Conservation (phyloP, 2,329 filamentous ascomycete species). For the Pseudocercospora ulei region DNA sequence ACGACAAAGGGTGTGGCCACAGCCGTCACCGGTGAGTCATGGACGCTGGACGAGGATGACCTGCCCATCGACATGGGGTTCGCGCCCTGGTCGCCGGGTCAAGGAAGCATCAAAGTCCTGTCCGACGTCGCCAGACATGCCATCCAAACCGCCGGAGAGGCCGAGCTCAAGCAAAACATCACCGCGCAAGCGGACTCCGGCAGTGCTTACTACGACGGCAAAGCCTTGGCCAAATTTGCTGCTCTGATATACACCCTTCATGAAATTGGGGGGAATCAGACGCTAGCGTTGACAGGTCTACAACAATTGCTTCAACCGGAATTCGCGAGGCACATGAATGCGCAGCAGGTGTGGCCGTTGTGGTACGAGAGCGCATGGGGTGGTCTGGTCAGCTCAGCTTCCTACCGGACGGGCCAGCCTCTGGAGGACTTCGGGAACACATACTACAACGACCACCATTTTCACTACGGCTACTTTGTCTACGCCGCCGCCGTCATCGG, state of each 20-base stretch:
- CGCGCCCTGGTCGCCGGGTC: conserved; percentile 59
- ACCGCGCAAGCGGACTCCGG: conserved; percentile 60
- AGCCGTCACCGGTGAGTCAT: conserved; percentile 60
- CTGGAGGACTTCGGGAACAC: conserved; percentile 83
- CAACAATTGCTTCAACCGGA: conserved; percentile 40
- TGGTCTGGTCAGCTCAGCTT: conserved; percentile 66
- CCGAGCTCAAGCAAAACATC: conserved; percentile 68
- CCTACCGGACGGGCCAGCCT: conserved; percentile 64
- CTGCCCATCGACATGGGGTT: conserved; percentile 68
- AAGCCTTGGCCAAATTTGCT: conserved; percentile 39
- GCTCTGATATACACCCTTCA: conserved; percentile 41
- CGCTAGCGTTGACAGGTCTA: conserved; percentile 44
- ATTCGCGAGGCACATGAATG: conserved; percentile 42
- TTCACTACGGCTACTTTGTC: conserved; percentile 74
- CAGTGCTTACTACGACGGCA: conserved; percentile 91
- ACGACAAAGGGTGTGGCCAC: conserved; percentile 76
- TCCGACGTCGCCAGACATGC: conserved; percentile 38
- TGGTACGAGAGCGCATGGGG: conserved; percentile 58
- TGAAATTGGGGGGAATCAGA: conserved; percentile 48
- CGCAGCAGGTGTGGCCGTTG: conserved; percentile 39
- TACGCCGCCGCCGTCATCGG: conserved; percentile 76
- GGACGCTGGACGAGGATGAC: conserved; percentile 66
- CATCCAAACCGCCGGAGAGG: conserved; percentile 52
- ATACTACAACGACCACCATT: conserved; percentile 62
- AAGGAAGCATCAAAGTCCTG: conserved; percentile 36